Evolutionary conservation across 306 rosid species (phyloP), one percentile per base, ranked within the genome.

Genomic region (Ammopiptanthus mongolicus): DNA sequence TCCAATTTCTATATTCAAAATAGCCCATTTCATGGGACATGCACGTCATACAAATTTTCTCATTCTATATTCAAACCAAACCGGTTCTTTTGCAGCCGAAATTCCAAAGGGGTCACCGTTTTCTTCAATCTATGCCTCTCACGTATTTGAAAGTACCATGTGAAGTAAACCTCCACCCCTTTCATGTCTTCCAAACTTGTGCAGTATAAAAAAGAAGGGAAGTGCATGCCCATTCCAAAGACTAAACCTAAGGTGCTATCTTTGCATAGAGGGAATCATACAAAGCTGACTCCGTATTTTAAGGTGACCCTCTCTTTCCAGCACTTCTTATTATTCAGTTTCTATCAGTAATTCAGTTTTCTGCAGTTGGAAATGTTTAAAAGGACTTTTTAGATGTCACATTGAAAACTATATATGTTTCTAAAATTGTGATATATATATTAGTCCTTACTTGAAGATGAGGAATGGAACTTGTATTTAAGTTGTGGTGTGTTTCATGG

Each of bases 41-140:
- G 11, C 39, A 14, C 48, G 47, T 61, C 81, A 39, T 46, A 0
- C 46, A 65, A 18, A 1, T 33, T 28, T 52, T 69, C 29, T 47
- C 23, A 12, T 51, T 71, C 68, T 65, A 77, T 34, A 71, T 84
- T 84, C 88, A 82, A 80, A 68, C 68, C 17, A 81, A 37, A 78
- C 78, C 1, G 7, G 4, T 56, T 73, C 55, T 2, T 53, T 1
- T 21, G 28, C 67, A 3, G 4, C 36, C 39, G 47, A 68, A n/a
- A 67, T 18, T 57, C 67, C 76, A 69, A 62, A 72, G 7, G 11
- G 64, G 64, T 46, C 68, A 65, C 37, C 25, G 36, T 48, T 81
- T 75, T 83, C 84, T 71, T 48, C 74, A 36, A 36, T 66, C 28
- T 70, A 73, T 31, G 14, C 75, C 74, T 14, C 61, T 71, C 14